Evolutionary conservation across 83 land plant genomes (phyloP).

Genomic region (Picea abies): DNA sequence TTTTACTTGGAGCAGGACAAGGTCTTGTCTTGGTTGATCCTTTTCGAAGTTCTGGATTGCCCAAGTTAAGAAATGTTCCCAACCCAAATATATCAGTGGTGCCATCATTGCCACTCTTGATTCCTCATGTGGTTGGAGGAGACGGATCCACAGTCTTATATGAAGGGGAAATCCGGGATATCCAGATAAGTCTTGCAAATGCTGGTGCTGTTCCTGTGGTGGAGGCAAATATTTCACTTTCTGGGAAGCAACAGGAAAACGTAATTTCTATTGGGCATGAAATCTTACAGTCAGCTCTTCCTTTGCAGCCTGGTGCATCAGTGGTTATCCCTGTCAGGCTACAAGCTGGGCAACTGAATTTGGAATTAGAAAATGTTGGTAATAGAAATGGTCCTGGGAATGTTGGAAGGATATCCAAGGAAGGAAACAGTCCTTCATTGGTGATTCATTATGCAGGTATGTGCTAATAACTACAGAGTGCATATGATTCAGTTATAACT

Average conservation of each 20-base stretch:
- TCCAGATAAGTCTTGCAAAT: constrained; percentile 77
- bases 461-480: background rate
- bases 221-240: constrained; percentile 79
- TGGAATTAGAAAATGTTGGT: constrained; percentile 47
- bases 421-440: constrained; percentile 66
- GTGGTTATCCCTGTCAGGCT: constrained; percentile 72
- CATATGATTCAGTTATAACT: background rate
- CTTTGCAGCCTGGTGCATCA: constrained; percentile 86
- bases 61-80: constrained; percentile 48
- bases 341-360: constrained; percentile 77
- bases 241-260: constrained; percentile 86
- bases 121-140: constrained; percentile 82
- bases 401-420: constrained; percentile 49
- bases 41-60: constrained; percentile 71
- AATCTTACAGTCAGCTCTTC: constrained; percentile 71
- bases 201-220: constrained; percentile 89
- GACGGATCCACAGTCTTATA: constrained; percentile 80
- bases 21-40: constrained; percentile 91
- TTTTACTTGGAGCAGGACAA: constrained; percentile 68
- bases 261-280: constrained; percentile 70
- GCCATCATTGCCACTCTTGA: constrained; percentile 84
- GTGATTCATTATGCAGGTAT: constrained; percentile 93
- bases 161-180: constrained; percentile 96
- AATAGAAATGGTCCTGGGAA: constrained; percentile 37
- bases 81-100: constrained; percentile 69